These are phyloP conservation scores for Cocos nucifera DNA, from an alignment of 176 grass and related monocot genomes.

Conservation along the genomic window DNA sequence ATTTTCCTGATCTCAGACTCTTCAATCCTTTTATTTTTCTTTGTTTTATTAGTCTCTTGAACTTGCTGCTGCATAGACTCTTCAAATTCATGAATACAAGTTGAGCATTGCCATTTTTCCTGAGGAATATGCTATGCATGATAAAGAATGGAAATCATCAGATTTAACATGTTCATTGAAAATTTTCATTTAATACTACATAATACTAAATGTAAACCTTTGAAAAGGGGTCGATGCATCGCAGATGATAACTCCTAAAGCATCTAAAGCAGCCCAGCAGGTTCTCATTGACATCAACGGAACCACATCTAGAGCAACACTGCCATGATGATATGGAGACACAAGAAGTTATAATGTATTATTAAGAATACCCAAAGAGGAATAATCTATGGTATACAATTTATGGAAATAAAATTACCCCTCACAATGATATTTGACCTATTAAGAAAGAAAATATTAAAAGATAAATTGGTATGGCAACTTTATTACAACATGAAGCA, in stretches of 20 bases:
- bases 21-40: neutral
- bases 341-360: neutral
- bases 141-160: slow-evolving; percentile 3
- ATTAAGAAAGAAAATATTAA: too few species aligned
- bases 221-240: slow-evolving; percentile 4
- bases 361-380: neutral
- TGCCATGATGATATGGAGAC: neutral
- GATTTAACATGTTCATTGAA: neutral
- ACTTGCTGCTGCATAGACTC: neutral
- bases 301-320: slow-evolving; percentile 11
- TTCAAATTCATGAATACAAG: slow-evolving; percentile 5
- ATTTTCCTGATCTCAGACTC: neutral
- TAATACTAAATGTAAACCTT: neutral
- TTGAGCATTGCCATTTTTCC: slow-evolving; percentile 9
- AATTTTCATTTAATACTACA: neutral
- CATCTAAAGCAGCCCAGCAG: slow-evolving; percentile 9
- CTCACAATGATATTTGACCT: too few species aligned
- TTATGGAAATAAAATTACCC: too few species aligned
- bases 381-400: neutral
- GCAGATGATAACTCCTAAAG: slow-evolving; percentile 12
- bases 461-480: too few species aligned
- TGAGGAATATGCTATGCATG: slow-evolving; percentile 4
- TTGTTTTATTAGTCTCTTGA: neutral
- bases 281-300: slow-evolving; percentile 16
- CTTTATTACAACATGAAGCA: too few species aligned